These are phyloP conservation scores for Colletotrichum gloeosporioides DNA, from an alignment of 2,329 filamentous ascomycete species.

Conservation along the genomic window DNA sequence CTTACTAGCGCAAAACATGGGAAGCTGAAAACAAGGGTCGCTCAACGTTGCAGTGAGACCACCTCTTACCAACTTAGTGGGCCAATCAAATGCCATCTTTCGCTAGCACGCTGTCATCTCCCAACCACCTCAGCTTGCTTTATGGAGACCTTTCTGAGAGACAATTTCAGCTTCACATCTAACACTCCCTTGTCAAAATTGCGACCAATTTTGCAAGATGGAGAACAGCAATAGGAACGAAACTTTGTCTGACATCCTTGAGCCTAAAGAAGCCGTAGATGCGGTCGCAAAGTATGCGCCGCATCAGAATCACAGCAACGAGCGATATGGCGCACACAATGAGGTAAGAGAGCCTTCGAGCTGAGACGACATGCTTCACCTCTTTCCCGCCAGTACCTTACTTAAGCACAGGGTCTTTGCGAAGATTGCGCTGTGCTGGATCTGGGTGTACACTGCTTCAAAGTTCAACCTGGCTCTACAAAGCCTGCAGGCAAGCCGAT, in stretches of 20 bases:
- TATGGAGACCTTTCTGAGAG: not conserved
- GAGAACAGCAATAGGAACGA: accelerated
- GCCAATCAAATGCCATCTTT: not conserved
- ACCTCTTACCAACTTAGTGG: not conserved
- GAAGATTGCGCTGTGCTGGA: not conserved
- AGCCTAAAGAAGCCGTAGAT: not conserved
- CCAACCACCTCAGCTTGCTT: not conserved
- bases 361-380: not conserved
- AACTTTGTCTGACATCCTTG: not conserved
- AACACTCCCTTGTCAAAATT: not conserved
- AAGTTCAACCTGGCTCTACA: not conserved
- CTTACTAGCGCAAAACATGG: not conserved
- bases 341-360: not conserved
- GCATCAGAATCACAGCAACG: not conserved
- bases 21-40: not conserved
- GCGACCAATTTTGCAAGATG: not conserved
- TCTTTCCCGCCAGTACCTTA: not conserved
- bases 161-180: not conserved
- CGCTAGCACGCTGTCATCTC: not conserved
- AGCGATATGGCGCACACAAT: not conserved
- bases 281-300: not conserved
- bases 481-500: not conserved
- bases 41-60: not conserved
- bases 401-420: not conserved
- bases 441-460: not conserved